These are phyloP conservation scores for Citrullus colocynthis DNA, from an alignment of 306 rosid species.

Conservation along the genomic window DNA sequence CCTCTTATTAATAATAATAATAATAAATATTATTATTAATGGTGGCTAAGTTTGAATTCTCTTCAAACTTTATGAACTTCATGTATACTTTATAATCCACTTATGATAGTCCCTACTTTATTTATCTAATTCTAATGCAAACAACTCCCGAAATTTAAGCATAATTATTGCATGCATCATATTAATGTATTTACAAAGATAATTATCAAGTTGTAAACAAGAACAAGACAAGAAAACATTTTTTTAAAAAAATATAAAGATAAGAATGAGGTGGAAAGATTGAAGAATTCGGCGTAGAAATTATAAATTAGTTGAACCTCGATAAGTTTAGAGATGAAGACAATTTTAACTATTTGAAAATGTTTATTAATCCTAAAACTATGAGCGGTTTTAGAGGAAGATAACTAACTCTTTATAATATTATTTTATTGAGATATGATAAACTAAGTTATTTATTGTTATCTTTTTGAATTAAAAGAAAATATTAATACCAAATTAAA, in stretches of 20 bases:
- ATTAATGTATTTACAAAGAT: background rate
- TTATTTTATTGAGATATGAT: background rate
- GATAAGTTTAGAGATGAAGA: background rate
- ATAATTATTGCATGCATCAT: background rate
- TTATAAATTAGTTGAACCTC: background rate
- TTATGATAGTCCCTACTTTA: background rate
- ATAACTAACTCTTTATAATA: background rate
- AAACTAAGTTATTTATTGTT: background rate
- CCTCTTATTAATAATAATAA: background rate
- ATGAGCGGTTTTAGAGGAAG: background rate
- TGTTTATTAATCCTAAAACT: background rate
- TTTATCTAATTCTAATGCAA: background rate
- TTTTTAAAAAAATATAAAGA: background rate
- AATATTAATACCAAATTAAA: background rate
- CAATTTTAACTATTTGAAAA: background rate
- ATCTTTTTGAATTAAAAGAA: background rate
- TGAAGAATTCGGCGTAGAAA: background rate
- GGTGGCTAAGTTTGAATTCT: background rate
- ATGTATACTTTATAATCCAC: background rate
- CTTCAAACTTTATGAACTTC: background rate
- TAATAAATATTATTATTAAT: background rate
- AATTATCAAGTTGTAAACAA: background rate
- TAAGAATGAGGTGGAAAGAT: background rate
- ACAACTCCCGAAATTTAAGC: background rate
- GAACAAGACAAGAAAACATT: background rate